Conservation (phyloP, 2,329 filamentous ascomycete species). For the Fusarium xyrophilum region DNA sequence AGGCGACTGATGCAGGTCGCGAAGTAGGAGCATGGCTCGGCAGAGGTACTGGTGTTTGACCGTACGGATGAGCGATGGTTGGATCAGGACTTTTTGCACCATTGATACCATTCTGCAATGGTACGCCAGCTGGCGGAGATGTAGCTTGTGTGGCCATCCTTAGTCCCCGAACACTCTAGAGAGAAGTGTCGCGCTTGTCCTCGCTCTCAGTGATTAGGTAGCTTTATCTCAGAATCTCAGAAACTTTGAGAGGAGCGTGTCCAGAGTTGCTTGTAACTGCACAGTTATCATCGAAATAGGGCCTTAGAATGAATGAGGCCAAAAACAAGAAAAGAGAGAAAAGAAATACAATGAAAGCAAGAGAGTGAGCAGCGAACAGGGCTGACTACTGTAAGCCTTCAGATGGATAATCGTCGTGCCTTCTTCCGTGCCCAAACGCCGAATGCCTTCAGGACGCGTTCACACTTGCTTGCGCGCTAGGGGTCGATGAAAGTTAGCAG, state of each 20-base stretch:
- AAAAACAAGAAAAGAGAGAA: neutral
- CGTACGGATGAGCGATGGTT: neutral
- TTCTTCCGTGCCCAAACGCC: neutral
- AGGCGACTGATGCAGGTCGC: constrained; percentile 7
- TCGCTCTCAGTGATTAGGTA: neutral
- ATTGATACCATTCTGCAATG: constrained; percentile 9
- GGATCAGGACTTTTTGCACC: constrained; percentile 7
- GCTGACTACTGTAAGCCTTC: neutral
- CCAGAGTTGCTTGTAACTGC: neutral
- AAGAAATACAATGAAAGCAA: neutral
- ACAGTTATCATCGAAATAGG: neutral
- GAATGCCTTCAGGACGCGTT: constrained; percentile 20
- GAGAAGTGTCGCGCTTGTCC: constrained; percentile 7
- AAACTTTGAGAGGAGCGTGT: constrained; percentile 16
- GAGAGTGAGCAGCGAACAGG: neutral
- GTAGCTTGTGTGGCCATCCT: constrained; percentile 20
- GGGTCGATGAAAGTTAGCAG: neutral
- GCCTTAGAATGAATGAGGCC: neutral
- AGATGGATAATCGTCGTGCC: neutral
- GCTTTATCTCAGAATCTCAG: neutral
- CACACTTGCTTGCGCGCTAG: constrained; percentile 12
- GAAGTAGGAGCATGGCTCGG: constrained; percentile 16
- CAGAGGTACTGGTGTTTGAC: constrained; percentile 16
- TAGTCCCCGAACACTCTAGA: neutral
- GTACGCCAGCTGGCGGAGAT: neutral